A percentile compares a stretch with the other conserved stretches of the same genome.
Evolutionary conservation across 257 asterid species (phyloP).

Genomic region (Solanum infundibuliforme): DNA sequence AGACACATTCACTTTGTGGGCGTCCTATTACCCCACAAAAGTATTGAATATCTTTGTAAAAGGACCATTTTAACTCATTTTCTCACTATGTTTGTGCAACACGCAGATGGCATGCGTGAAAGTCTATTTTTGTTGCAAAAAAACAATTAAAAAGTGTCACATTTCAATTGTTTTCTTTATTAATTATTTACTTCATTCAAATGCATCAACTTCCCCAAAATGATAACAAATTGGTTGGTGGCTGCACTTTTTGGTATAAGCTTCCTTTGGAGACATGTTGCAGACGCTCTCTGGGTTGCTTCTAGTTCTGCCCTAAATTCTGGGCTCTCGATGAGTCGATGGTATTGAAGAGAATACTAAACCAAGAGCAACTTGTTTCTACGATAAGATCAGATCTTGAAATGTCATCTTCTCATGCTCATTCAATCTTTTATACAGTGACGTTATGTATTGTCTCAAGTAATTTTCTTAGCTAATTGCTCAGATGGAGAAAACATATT

Average conservation of each 20-base stretch:
- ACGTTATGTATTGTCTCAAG: slow-evolving; percentile 37
- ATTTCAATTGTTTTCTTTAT: no score
- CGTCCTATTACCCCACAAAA: no score
- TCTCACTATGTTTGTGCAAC: no score
- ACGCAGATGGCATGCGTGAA: no score
- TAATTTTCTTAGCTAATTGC: slow-evolving; percentile 10
- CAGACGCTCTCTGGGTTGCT: slow-evolving; percentile 56
- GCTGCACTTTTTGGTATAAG: slow-evolving; percentile 17
- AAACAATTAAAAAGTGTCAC: no score
- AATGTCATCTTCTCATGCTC: slow-evolving; percentile 90
- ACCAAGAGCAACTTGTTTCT: slow-evolving; percentile 59
- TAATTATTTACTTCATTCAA: no score
- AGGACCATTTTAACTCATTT: no score
- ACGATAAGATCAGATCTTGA: slow-evolving; percentile 65
- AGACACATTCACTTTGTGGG: no score
- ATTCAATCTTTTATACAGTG: slow-evolving; percentile 39
- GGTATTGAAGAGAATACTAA: slow-evolving; percentile 39
- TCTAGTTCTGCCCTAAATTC: slow-evolving; percentile 49
- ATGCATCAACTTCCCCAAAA: no score
- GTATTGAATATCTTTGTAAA: no score
- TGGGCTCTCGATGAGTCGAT: slow-evolving; percentile 18
- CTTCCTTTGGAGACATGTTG: slow-evolving; percentile 62
- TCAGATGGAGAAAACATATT: not conserved
- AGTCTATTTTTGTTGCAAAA: no score
- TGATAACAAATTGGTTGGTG: slow-evolving; percentile 27